Conservation (phyloP, 345 rosid genomes). For the Melastoma malabathricum region DNA sequence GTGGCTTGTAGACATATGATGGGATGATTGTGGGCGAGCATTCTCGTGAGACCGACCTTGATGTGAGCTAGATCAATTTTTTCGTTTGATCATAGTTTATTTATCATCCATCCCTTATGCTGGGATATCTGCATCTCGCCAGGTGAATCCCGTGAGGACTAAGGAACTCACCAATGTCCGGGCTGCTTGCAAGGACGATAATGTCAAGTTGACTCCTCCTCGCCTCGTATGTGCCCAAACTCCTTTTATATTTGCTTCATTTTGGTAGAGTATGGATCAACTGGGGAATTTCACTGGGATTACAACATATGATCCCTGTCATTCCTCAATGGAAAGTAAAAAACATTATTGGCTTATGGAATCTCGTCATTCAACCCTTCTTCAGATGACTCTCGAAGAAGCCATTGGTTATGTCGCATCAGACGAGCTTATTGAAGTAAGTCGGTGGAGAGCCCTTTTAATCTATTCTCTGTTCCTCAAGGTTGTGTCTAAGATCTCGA, state of each 20-base stretch:
- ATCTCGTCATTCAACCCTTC: constrained; percentile 1
- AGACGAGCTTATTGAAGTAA: constrained; percentile 94
- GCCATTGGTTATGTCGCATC: constrained; percentile 94
- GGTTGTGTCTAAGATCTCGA: neutral
- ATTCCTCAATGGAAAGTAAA: neutral
- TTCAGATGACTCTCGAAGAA: constrained; percentile 93
- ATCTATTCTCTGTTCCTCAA: neutral
- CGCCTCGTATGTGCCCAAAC: constrained; percentile 41
- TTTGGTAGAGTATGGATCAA: too few species aligned
- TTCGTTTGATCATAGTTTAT: constrained; percentile 2
- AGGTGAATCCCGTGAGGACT: constrained; percentile 80
- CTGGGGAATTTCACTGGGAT: too few species aligned
- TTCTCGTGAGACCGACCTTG: constrained; percentile 90
- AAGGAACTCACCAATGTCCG: constrained; percentile 83
- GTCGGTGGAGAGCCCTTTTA: neutral
- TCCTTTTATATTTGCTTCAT: too few species aligned
- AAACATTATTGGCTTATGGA: neutral
- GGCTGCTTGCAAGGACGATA: constrained; percentile 73
- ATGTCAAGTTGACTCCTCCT: constrained; percentile 88
- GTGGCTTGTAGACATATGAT: constrained; percentile 68
- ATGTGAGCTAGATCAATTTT: constrained; percentile 35
- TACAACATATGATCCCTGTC: too few species aligned
- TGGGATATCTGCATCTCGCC: constrained; percentile 8
- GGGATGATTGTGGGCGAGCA: constrained; percentile 99
- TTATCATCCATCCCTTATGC: constrained; percentile 8